Conservation (phyloP, 306 rosid genomes). For the Abrus pulchellus region DNA sequence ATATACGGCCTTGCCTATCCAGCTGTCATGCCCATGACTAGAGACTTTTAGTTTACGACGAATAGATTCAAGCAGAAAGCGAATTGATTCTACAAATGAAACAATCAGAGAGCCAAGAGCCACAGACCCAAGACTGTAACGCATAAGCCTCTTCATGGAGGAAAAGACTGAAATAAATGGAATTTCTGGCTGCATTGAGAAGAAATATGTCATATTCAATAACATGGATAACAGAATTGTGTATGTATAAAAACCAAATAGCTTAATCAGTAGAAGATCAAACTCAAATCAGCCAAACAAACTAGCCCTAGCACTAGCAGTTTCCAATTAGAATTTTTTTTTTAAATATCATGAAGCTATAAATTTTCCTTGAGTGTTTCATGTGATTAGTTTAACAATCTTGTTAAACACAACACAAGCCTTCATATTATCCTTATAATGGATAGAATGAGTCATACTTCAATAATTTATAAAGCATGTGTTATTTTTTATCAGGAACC, state of each 20-base stretch:
- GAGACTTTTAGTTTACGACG: conserved; percentile 85
- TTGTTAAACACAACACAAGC: conserved; percentile 11
- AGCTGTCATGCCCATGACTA: conserved; percentile 61
- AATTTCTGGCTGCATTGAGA: conserved; percentile 80
- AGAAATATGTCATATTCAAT: conserved; percentile 41
- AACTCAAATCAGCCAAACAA: conserved; percentile 18
- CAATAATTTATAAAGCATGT: conserved; percentile 24
- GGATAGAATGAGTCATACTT: conserved; percentile 10
- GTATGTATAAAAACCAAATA: not conserved
- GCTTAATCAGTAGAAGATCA: conserved; percentile 21
- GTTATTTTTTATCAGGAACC: conserved; percentile 13
- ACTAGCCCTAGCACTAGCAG: not conserved
- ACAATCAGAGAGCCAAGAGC: conserved; percentile 93
- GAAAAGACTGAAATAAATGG: conserved; percentile 95
- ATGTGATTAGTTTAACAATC: not conserved
- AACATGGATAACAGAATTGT: conserved; percentile 18
- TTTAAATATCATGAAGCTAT: not conserved
- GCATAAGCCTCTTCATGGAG: conserved; percentile 80
- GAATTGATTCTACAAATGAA: conserved; percentile 89
- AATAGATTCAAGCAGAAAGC: conserved; percentile 87
- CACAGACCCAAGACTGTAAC: conserved; percentile 91
- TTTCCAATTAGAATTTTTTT: conserved; percentile 16
- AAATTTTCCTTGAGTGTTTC: conserved; percentile 29
- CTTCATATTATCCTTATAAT: not conserved
- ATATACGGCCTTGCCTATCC: conserved; percentile 73